Evolutionary conservation across 768 basidiomycete species (phyloP), one percentile per base, ranked within the genome.

Genomic region (Rhodotorula graminis): DNA sequence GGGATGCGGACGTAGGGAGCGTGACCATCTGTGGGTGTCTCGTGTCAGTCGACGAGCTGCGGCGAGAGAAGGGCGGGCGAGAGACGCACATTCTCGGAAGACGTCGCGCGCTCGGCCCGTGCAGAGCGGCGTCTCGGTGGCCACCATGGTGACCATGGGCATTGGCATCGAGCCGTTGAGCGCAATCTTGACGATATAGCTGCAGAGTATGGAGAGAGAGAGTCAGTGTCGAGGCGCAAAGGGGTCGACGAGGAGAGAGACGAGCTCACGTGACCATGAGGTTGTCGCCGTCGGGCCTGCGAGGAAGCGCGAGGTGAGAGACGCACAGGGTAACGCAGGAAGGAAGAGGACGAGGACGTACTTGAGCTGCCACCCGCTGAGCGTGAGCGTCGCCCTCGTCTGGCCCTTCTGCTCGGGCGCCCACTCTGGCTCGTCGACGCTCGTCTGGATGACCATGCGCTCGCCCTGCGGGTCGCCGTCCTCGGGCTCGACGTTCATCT

Each of bases 381-480:
- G 44, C 2, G 56, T 53, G 29, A 77, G 62, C 1, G 69, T 74
- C 52, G 73, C 73, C 23, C 76, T 33, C 10, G 73, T 75, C 65
- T 70, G 72, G 29, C 70, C 73, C 19, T 64, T 59, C 53, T 72
- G 73, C 60, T 74, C 76, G 2, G 73, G 67, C n/a, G 71, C 76
- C n/a, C 68, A 47, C 16, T 70, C 68, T 1, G 44, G 14, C 61
- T 74, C 76, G 23, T 66, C 46, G 42, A 74, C 62, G 42, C 64
- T 64, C 11, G 73, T 77, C 59, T 77, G 76, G 19, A 77, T 67
- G 27, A 77, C n/a, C 11, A 61, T 25, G 10, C 71, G 49, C 61
- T 77, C 76, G 37, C 71, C 53, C 49, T 69, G 69, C 64, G 37
- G 3, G 40, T 33, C 44, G 40, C 61, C 12, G 47, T 64, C 68